phyloP scores from a whole-genome alignment of 441 rosid species.

The Aleurites moluccanus region DNA sequence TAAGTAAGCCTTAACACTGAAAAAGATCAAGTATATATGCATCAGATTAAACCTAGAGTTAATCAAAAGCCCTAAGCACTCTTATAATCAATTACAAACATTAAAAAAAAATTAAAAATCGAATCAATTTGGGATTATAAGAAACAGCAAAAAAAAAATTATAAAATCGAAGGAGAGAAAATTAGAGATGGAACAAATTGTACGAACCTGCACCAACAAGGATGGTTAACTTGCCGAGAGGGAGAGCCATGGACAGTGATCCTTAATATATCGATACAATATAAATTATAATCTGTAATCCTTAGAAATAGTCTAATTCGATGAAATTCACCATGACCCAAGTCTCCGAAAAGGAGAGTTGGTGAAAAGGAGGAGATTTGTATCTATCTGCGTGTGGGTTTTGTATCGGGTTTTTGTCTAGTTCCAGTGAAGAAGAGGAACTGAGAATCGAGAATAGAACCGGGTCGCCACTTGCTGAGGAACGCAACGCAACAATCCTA shows the following conservation, averaged over 20 bases:
- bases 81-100: neutral
- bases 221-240: conserved; percentile 76
- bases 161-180: neutral
- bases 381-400: neutral
- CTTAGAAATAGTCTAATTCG: too few relatives aligned
- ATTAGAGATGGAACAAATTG: neutral
- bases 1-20: neutral
- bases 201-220: conserved; percentile 91
- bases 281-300: neutral
- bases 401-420: neutral
- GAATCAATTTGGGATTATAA: neutral
- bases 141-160: neutral
- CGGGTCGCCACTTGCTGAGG: neutral
- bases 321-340: neutral
- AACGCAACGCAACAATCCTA: neutral
- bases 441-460: neutral
- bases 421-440: neutral
- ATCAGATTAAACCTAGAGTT: neutral
- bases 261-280: neutral
- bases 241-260: conserved; percentile 54
- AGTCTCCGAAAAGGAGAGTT: neutral
- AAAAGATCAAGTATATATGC: neutral
- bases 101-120: neutral
- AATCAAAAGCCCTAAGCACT: neutral
- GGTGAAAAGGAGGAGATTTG: neutral